A percentile compares a stretch with the other conserved stretches of the same genome.
Evolutionary conservation across 176 grass and related monocot species (phyloP).

Genomic region (Carex littledalei): DNA sequence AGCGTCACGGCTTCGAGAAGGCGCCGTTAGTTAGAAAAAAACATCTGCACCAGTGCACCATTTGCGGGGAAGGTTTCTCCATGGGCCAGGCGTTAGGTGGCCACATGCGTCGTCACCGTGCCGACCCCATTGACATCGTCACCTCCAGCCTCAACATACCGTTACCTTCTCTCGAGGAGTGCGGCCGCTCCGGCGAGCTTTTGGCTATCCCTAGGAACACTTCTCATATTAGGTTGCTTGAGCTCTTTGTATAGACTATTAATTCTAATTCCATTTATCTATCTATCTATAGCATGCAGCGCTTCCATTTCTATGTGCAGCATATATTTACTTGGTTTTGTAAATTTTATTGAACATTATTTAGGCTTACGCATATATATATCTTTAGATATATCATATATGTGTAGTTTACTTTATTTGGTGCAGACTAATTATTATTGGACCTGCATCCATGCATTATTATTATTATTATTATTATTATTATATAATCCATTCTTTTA

Average conservation of each 20-base stretch:
- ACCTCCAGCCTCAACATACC: background rate
- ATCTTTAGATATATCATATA: background rate
- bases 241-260: background rate
- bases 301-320: background rate
- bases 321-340: background rate
- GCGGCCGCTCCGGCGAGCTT: background rate
- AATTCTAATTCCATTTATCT: background rate
- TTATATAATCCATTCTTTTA: background rate
- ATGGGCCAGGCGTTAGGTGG: conserved; percentile 56
- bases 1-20: background rate
- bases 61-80: conserved; percentile 34
- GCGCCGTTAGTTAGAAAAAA: background rate
- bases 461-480: background rate
- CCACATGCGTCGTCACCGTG: conserved; percentile 43
- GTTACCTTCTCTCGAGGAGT: conserved; percentile 19
- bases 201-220: background rate
- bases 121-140: background rate
- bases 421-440: background rate
- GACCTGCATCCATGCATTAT: background rate
- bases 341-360: conserved; percentile 9
- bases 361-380: background rate
- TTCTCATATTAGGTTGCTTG: conserved; percentile 42
- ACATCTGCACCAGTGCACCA: conserved; percentile 31
- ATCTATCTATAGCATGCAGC: background rate
- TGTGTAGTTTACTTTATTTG: background rate